Percentiles rank a stretch among this genome's conserved stretches.
Evolutionary conservation across 1,284 basidiomycete genomes (phyloP).

Genomic region (Malassezia arunalokei): DNA sequence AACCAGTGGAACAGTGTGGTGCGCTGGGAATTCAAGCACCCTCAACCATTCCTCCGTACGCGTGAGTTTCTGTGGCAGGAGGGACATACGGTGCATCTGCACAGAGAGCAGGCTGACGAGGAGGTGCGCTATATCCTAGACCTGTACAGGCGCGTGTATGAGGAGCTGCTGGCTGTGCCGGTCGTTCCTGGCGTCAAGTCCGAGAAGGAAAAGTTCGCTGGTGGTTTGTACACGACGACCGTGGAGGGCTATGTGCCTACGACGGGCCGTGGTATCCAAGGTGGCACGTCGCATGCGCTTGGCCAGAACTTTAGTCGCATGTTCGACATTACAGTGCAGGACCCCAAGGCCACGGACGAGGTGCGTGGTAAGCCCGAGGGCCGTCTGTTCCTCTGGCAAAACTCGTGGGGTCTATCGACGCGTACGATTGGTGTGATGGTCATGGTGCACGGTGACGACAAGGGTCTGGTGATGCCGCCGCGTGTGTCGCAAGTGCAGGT

Average conservation of each 20-base stretch:
- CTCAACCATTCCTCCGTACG: slow-evolving; percentile 92
- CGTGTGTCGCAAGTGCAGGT: slow-evolving; percentile 85
- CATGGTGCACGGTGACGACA: slow-evolving; percentile 97
- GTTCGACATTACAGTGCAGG: slow-evolving; percentile 96
- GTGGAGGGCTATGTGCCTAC: slow-evolving; percentile 96
- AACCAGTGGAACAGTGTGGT: slow-evolving; percentile 99
- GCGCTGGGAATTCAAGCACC: slow-evolving; percentile 99
- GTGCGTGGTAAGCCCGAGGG: slow-evolving; percentile 37
- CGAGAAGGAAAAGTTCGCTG: slow-evolving; percentile 98
- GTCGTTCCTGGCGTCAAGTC: slow-evolving; percentile 95
- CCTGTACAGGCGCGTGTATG: slow-evolving; percentile 89
- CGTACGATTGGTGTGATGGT: slow-evolving; percentile 96
- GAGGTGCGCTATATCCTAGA: slow-evolving; percentile 92
- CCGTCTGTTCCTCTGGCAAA: slow-evolving; percentile 86
- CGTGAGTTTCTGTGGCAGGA: slow-evolving; percentile 99
- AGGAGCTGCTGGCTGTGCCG: slow-evolving; percentile 90
- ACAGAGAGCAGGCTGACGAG: slow-evolving; percentile 72
- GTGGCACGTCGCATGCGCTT: slow-evolving; percentile 89
- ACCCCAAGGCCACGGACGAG: slow-evolving; percentile 48
- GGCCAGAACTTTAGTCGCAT: slow-evolving; percentile 98
- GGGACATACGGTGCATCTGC: slow-evolving; percentile 89
- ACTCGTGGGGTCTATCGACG: slow-evolving; percentile 97
- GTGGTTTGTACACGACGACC: slow-evolving; percentile 93
- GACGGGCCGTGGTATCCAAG: slow-evolving; percentile 93
- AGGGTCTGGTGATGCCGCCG: slow-evolving; percentile 88